phyloP scores from a whole-genome alignment of 148 eudicot genomes.

The Amaranthus palmeri region DNA sequence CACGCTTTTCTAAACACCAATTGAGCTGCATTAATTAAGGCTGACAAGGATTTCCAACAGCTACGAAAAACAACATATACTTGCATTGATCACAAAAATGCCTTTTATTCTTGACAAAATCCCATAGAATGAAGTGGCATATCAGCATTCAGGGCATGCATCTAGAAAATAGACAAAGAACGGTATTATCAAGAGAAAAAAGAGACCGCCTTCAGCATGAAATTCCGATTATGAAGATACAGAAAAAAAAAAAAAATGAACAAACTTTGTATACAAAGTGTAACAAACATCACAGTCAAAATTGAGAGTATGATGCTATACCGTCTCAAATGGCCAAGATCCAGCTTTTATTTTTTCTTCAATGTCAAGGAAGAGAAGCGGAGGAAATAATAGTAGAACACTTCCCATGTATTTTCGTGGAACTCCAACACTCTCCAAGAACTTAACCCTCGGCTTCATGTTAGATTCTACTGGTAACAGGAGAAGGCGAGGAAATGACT shows the following conservation, averaged over 20 bases:
- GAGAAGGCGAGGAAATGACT: conserved; percentile 88
- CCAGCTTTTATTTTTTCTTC: conserved; percentile 45
- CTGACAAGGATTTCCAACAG: no score
- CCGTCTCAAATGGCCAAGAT: conserved; percentile 53
- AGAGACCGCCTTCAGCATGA: no score
- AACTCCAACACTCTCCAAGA: conserved; percentile 57
- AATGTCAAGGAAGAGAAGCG: conserved; percentile 52
- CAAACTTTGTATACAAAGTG: background rate
- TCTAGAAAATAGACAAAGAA: no score
- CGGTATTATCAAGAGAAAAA: no score
- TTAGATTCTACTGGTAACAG: conserved; percentile 49
- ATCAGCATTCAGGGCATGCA: no score
- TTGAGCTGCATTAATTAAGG: no score
- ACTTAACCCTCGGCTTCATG: conserved; percentile 43
- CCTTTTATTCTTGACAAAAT: no score
- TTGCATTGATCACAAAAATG: no score
- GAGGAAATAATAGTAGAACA: conserved; percentile 65
- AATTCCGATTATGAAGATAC: background rate
- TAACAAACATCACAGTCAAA: background rate
- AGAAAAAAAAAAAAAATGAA: background rate
- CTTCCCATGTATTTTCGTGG: conserved; percentile 43
- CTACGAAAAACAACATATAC: no score
- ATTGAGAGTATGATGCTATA: conserved; percentile 8
- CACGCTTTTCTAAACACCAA: no score
- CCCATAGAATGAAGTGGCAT: no score